Evolutionary conservation across 805 yeast genomes (phyloP).

Genomic region (Yamadazyma ubonensis): DNA sequence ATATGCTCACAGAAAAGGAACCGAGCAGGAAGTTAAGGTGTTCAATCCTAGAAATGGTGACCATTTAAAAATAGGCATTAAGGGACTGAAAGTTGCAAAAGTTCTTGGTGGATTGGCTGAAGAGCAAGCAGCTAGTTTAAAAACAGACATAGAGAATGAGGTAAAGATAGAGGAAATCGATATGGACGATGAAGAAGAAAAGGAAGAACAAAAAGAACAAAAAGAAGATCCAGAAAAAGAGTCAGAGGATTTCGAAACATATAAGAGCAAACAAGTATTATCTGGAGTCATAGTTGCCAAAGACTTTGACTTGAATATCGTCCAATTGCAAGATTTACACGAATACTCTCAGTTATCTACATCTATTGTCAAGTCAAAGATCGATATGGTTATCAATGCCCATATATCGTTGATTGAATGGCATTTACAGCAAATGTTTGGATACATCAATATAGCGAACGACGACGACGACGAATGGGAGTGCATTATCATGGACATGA

Average conservation of each 20-base stretch:
- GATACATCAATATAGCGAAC: slow-evolving; percentile 62
- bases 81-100: slow-evolving; percentile 81
- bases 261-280: slow-evolving; percentile 37
- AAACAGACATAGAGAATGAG: slow-evolving; percentile 51
- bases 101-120: slow-evolving; percentile 56
- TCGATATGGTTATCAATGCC: slow-evolving; percentile 74
- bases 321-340: slow-evolving; percentile 82
- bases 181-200: slow-evolving; percentile 13
- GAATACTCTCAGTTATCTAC: slow-evolving; percentile 87
- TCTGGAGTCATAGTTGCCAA: slow-evolving; percentile 89
- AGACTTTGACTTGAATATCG: slow-evolving; percentile 81
- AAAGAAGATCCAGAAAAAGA: slow-evolving; percentile 9
- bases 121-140: slow-evolving; percentile 32
- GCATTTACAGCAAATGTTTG: slow-evolving; percentile 96
- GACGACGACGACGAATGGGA: slow-evolving; percentile 52
- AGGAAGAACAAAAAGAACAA: slow-evolving; percentile 10
- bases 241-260: slow-evolving; percentile 14
- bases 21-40: slow-evolving; percentile 86
- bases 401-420: slow-evolving; percentile 76
- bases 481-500: slow-evolving; percentile 45
- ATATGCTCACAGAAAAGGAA: slow-evolving; percentile 75
- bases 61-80: slow-evolving; percentile 69
- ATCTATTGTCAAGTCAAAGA: slow-evolving; percentile 79
- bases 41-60: slow-evolving; percentile 92
- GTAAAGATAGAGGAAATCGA: slow-evolving; percentile 30